Evolutionary conservation across 495 filamentous ascomycete species (phyloP), one percentile per base, ranked within the genome.

Genomic region (Rhizodiscina lignyota): DNA sequence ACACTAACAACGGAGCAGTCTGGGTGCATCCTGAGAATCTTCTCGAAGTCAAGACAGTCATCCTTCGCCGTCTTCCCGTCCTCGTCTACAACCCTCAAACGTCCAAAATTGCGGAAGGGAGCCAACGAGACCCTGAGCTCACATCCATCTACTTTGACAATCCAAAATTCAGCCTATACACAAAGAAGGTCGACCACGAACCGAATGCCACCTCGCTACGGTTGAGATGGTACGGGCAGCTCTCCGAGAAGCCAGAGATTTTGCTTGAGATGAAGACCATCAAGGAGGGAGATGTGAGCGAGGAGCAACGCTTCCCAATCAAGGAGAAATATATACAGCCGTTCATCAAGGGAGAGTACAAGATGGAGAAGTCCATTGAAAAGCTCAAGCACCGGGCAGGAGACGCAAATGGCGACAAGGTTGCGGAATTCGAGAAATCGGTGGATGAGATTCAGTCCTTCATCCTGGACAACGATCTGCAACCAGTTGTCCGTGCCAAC

Each of bases 121-220:
- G 68, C 13, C 72, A 81, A 40, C 67, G 74, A 24, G 87, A 96
- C 50, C 89, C 91, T 2, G 81, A 79, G 21, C 80, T 97, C 49
- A 96, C 83, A 16, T 93, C 85, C 15, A 67, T 97, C 19, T 97
- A 97, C 56, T 96, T 96, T 53, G 89, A 96, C 53, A 91, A 74
- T 51, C 58, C 74, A 18, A 70, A 75, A 32, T 94, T 97, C 53
- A 63, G 73, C 24, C 66, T 94, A 23, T 97, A 97, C 56, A 72
- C 68, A 13, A 64, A 78, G 29, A 96, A 96, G 54, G 71, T 97
- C 10, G 74, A 73, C 33, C 74, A 77, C 36, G 65, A 70, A n/a
- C 56, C 68, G 2, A 77, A 85, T 50, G 79, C 84, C 1, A 73
- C 80, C 20, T 93, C 86, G 8, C 56, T 97, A 35, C 70, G 91